phyloP scores from a whole-genome alignment of 192 early-diverging fungal genomes.

The Coemansia guatemalensis region DNA sequence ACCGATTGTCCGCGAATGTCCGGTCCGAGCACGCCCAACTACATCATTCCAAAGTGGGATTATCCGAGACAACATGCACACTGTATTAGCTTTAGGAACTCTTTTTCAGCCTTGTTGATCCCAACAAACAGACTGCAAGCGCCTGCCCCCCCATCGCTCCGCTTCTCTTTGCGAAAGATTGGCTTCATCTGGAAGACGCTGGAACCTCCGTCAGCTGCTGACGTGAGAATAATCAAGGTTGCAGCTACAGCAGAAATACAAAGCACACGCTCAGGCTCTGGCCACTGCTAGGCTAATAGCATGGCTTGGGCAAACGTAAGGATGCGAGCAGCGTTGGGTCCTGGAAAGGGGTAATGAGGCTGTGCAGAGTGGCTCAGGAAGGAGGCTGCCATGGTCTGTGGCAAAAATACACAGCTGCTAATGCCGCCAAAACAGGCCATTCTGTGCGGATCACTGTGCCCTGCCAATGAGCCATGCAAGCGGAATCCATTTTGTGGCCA shows the following conservation, averaged over 20 bases:
- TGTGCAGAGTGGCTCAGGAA: neutral
- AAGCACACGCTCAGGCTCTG: neutral
- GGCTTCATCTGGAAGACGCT: neutral
- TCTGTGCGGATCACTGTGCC: neutral
- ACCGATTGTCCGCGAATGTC: slow-evolving; percentile 20
- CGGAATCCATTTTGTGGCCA: neutral
- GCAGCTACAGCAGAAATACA: neutral
- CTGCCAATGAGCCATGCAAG: neutral
- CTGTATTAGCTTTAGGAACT: neutral
- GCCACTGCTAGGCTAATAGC: neutral
- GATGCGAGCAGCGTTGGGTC: neutral
- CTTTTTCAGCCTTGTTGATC: neutral
- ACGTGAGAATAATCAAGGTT: neutral
- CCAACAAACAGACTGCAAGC: neutral
- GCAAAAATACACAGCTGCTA: neutral
- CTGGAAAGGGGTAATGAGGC: neutral
- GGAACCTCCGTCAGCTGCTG: neutral
- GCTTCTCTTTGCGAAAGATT: neutral
- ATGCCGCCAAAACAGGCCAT: neutral
- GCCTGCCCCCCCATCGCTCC: neutral
- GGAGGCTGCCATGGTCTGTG: neutral
- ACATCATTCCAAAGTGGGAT: slow-evolving; percentile 3
- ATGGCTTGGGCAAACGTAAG: neutral
- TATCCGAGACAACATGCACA: neutral
- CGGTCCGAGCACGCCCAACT: slow-evolving; percentile 18